Evolutionary conservation across 148 eudicot genomes (phyloP).

Genomic region (Agrostemma githago): DNA sequence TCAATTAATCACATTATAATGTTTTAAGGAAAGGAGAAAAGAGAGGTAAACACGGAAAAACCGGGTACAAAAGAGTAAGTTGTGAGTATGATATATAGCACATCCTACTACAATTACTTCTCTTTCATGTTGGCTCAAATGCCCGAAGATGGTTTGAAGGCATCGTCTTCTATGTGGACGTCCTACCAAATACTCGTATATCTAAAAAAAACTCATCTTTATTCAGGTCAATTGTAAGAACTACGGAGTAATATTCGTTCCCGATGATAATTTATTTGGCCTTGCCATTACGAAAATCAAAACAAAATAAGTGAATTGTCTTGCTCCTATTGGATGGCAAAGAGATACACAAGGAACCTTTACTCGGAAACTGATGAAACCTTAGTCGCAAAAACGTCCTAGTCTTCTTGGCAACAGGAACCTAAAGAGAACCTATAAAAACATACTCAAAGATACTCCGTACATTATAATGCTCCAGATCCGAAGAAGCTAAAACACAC

Average conservation of each 20-base stretch:
- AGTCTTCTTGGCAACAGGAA: neutral
- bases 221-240: neutral
- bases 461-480: neutral
- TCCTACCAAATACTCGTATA: neutral
- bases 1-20: neutral
- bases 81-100: no score
- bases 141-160: neutral
- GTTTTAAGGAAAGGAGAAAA: no score
- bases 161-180: neutral
- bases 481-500: neutral
- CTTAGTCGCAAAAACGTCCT: neutral
- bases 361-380: neutral
- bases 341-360: neutral
- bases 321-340: no score
- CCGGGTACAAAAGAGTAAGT: no score
- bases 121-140: neutral
- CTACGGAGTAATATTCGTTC: no score
- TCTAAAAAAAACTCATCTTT: neutral
- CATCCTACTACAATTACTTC: no score
- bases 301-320: neutral
- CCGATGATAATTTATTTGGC: neutral
- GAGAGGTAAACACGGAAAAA: no score
- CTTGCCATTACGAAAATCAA: neutral
- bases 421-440: neutral
- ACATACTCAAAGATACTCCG: neutral